phyloP scores from a whole-genome alignment of 2,329 filamentous ascomycete species.

The Sporothrix brunneoviolacea region DNA sequence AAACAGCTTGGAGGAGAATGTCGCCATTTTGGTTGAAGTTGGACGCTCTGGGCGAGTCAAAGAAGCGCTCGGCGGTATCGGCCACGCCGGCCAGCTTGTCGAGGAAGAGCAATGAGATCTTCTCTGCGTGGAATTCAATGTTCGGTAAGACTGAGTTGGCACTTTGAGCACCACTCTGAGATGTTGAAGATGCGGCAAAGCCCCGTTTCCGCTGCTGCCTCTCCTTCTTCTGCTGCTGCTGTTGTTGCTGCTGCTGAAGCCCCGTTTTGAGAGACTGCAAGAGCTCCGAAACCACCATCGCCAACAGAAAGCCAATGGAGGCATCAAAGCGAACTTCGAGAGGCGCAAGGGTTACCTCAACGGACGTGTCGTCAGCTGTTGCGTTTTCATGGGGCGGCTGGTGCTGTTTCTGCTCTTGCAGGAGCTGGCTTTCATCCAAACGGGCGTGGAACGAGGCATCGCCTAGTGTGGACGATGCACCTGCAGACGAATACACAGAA shows the following conservation, averaged over 20 bases:
- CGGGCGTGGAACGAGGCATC: conserved; percentile 3
- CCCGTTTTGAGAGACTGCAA: conserved; percentile 23
- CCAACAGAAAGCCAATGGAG: conserved; percentile 48
- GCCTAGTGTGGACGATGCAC: conserved; percentile 7
- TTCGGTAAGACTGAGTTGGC: conserved; percentile 25
- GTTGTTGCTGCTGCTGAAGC: conserved; percentile 6
- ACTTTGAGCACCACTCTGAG: conserved; percentile 2
- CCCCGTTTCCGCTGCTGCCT: conserved; percentile 8
- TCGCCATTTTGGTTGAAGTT: conserved; percentile 36
- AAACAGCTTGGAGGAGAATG: conserved; percentile 44
- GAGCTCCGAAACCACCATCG: conserved; percentile 44
- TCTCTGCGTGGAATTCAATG: conserved; percentile 40
- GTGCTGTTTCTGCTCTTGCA: neutral
- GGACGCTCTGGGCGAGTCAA: conserved; percentile 32
- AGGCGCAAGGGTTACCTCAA: conserved; percentile 48
- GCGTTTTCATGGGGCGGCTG: neutral
- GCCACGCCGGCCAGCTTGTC: conserved; percentile 47
- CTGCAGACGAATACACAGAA: conserved; percentile 37
- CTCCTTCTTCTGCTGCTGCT: conserved; percentile 20
- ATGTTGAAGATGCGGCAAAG: neutral
- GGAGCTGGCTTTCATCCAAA: conserved; percentile 17
- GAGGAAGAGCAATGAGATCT: conserved; percentile 49
- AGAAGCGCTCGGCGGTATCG: conserved; percentile 41
- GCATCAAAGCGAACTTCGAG: conserved; percentile 48
- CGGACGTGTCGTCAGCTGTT: conserved; percentile 25